Percentiles rank a stretch among this genome's conserved stretches.
phyloP scores from a whole-genome alignment of 352 stramenopile species.

The Phytophthora sojae region DNA sequence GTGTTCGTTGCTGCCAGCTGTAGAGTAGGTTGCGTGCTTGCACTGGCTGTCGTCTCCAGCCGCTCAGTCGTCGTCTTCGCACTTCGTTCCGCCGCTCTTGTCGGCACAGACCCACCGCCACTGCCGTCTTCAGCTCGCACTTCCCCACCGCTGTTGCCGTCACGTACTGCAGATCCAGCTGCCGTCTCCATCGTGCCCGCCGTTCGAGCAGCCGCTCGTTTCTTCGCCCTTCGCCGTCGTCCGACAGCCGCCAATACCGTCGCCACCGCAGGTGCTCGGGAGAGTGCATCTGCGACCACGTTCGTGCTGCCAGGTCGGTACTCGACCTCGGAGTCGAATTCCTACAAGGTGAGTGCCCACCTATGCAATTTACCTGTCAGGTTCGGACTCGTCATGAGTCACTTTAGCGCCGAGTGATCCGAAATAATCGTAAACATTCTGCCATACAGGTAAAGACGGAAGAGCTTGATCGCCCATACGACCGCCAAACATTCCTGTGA shows the following conservation, averaged over 20 bases:
- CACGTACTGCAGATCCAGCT: neutral
- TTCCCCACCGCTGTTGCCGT: neutral
- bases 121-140: too few species aligned
- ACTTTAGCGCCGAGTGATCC: neutral
- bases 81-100: neutral
- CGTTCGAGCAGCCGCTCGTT: neutral
- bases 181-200: neutral
- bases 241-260: neutral
- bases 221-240: neutral
- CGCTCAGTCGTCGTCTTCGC: too few species aligned
- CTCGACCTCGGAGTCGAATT: constrained; percentile 28
- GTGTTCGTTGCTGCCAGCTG: neutral
- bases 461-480: too few species aligned
- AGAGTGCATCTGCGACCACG: constrained; percentile 29
- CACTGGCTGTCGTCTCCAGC: neutral
- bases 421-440: too few species aligned
- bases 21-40: neutral
- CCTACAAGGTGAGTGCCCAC: constrained; percentile 30
- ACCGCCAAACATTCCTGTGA: neutral
- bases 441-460: too few species aligned
- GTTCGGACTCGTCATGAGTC: neutral
- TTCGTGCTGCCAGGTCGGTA: constrained; percentile 18
- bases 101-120: too few species aligned
- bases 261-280: constrained; percentile 4
- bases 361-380: constrained; percentile 13